Percentiles rank a stretch among this genome's conserved stretches.
Evolutionary conservation across 768 basidiomycete genomes (phyloP).

Genomic region (Mycena crocata): DNA sequence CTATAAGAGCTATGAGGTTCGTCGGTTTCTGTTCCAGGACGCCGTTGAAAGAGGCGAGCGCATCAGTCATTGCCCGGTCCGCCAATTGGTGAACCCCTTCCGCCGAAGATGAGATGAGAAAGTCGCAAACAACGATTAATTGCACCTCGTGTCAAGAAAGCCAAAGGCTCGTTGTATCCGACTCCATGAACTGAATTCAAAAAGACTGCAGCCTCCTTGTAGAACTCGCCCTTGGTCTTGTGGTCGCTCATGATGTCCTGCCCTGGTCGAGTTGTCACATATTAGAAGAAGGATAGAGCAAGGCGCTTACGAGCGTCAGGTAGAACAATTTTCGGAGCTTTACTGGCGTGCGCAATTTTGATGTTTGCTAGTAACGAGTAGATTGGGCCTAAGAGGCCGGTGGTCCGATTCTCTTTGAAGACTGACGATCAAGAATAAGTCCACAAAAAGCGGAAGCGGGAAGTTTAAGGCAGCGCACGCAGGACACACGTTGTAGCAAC

Average conservation of each 20-base stretch:
- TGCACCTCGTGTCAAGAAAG: slow-evolving; percentile 76
- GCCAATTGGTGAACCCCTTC: slow-evolving; percentile 87
- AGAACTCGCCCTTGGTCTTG: slow-evolving; percentile 74
- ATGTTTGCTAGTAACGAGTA: slow-evolving; percentile 89
- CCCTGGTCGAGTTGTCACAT: slow-evolving; percentile 50
- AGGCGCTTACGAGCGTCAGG: slow-evolving; percentile 74
- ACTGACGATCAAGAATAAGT: slow-evolving; percentile 49
- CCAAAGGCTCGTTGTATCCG: slow-evolving; percentile 64
- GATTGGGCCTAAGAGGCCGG: slow-evolving; percentile 72
- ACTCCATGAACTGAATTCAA: slow-evolving; percentile 77
- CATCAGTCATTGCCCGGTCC: slow-evolving; percentile 83
- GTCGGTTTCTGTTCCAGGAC: slow-evolving; percentile 84
- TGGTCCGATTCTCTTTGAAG: slow-evolving; percentile 61
- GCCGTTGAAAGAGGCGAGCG: slow-evolving; percentile 82
- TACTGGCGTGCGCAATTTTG: slow-evolving; percentile 80
- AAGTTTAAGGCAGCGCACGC: slow-evolving; percentile 55
- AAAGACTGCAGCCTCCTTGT: slow-evolving; percentile 74
- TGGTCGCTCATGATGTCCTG: slow-evolving; percentile 71
- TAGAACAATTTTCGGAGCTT: slow-evolving; percentile 85
- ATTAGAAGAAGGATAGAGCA: slow-evolving; percentile 5
- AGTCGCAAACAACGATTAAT: neutral
- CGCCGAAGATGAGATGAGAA: neutral
- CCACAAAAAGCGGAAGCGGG: slow-evolving; percentile 11
- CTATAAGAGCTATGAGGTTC: slow-evolving; percentile 88
- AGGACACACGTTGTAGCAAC: slow-evolving; percentile 76